Evolutionary conservation across 371 early-diverging fungal genomes (phyloP).

Genomic region (Haplosporangium sp.): DNA sequence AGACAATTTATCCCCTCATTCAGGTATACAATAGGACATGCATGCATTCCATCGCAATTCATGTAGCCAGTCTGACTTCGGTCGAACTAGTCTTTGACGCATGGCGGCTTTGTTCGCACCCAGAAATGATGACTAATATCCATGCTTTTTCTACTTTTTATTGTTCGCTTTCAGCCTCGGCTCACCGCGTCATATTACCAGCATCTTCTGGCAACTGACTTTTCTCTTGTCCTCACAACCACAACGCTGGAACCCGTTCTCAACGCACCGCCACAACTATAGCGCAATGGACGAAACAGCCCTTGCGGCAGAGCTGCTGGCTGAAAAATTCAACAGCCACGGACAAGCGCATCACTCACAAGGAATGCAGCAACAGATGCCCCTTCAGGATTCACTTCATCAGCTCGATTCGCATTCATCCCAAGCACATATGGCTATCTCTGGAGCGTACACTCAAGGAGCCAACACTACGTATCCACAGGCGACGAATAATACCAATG

Average conservation of each 20-base stretch:
- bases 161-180: too few relatives aligned
- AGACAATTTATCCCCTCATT: too few relatives aligned
- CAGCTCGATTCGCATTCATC: not conserved
- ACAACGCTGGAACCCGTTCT: not conserved
- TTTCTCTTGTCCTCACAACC: not conserved
- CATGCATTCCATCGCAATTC: too few relatives aligned
- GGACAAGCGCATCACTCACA: constrained; percentile 23
- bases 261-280: not conserved
- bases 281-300: constrained; percentile 46
- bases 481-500: constrained; percentile 6
- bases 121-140: too few relatives aligned
- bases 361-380: constrained; percentile 15
- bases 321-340: constrained; percentile 41
- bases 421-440: constrained; percentile 7
- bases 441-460: constrained; percentile 3
- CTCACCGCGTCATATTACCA: too few relatives aligned
- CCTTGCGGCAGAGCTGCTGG: constrained; percentile 45
- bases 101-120: too few relatives aligned
- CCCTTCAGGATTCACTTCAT: not conserved
- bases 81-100: too few relatives aligned
- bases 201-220: not conserved
- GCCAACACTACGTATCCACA: constrained; percentile 8
- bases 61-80: too few relatives aligned
- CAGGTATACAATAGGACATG: too few relatives aligned
- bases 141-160: too few relatives aligned